Percentiles rank a stretch among this genome's conserved stretches.
These are phyloP conservation scores for Ophiostoma quercus DNA, from an alignment of 2,329 filamentous ascomycete genomes.

Conservation along the genomic window DNA sequence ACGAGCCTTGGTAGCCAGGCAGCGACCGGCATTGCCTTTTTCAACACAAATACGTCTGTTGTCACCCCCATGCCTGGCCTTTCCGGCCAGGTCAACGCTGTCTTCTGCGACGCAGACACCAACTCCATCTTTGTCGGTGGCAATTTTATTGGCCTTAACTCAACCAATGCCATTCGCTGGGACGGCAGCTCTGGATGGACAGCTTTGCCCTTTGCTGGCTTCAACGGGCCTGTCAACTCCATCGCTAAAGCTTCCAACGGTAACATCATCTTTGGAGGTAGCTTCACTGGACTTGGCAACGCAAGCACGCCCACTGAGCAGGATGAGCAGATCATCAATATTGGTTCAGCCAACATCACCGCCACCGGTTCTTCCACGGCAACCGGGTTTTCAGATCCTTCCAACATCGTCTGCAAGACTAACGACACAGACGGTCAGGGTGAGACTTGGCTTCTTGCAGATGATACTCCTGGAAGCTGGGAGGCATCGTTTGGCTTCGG, in stretches of 20 bases:
- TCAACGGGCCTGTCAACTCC: conserved; percentile 85
- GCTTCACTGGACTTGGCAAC: conserved; percentile 84
- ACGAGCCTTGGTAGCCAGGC: conserved; percentile 75
- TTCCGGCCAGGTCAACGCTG: conserved; percentile 71
- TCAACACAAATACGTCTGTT: conserved; percentile 65
- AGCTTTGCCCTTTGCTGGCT: conserved; percentile 82
- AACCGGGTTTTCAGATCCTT: conserved; percentile 66
- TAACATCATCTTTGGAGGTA: conserved; percentile 86
- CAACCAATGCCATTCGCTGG: conserved; percentile 88
- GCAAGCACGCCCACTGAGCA: conserved; percentile 60
- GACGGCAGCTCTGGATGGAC: conserved; percentile 62
- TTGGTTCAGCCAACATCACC: conserved; percentile 70
- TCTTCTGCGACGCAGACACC: conserved; percentile 73
- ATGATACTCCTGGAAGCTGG: conserved; percentile 75
- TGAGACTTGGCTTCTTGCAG: conserved; percentile 77
- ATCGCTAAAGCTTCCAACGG: conserved; percentile 76
- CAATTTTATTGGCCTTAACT: conserved; percentile 71
- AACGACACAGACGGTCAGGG: conserved; percentile 60
- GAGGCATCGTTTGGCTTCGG: conserved; percentile 74
- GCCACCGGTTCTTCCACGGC: conserved; percentile 57
- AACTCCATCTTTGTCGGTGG: conserved; percentile 89
- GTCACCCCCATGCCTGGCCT: conserved; percentile 75
- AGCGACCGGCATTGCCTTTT: conserved; percentile 74
- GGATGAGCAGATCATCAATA: conserved; percentile 75
- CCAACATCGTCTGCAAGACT: conserved; percentile 76